Evolutionary conservation across 768 basidiomycete genomes (phyloP).

Genomic region (Clathrus columnatus): DNA sequence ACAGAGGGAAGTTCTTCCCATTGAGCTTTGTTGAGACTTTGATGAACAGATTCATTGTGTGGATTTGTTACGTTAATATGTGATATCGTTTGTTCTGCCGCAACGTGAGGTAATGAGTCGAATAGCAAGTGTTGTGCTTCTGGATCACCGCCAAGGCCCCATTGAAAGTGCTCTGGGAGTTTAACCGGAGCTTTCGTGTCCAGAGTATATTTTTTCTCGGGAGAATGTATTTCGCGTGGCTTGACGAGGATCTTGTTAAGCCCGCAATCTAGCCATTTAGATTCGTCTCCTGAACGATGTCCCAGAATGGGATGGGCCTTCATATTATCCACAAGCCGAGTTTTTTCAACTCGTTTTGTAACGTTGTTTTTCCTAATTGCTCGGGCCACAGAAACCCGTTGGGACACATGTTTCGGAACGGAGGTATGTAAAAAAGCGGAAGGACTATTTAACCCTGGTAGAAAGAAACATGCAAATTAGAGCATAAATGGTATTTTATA

Average conservation of each 20-base stretch:
- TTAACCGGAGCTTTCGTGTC: constrained; percentile 21
- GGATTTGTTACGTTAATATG: constrained; percentile 11
- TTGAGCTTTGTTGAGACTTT: constrained; percentile 17
- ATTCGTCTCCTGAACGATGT: constrained; percentile 50
- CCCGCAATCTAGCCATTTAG: constrained; percentile 59
- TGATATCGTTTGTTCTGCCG: constrained; percentile 26
- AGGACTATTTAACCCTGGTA: background rate
- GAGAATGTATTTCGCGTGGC: constrained; percentile 34
- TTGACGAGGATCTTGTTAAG: constrained; percentile 58
- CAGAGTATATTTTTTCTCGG: constrained; percentile 9
- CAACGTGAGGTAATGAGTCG: constrained; percentile 49
- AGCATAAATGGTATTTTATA: background rate
- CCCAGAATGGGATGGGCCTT: constrained; percentile 70
- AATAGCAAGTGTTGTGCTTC: constrained; percentile 57
- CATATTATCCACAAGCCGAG: constrained; percentile 28
- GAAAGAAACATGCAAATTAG: background rate
- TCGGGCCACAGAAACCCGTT: constrained; percentile 20
- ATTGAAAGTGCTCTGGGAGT: constrained; percentile 49
- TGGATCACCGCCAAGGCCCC: constrained; percentile 46
- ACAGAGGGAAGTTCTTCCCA: constrained; percentile 37
- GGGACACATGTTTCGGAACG: constrained; percentile 12
- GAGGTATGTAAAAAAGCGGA: constrained; percentile 6
- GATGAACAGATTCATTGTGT: constrained; percentile 2
- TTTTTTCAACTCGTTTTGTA: constrained; percentile 36
- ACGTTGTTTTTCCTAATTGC: constrained; percentile 24